Percentiles rank a stretch among this genome's conserved stretches.
Evolutionary conservation across 2,329 filamentous ascomycete genomes (phyloP).

Genomic region (Colletotrichum tofieldiae): DNA sequence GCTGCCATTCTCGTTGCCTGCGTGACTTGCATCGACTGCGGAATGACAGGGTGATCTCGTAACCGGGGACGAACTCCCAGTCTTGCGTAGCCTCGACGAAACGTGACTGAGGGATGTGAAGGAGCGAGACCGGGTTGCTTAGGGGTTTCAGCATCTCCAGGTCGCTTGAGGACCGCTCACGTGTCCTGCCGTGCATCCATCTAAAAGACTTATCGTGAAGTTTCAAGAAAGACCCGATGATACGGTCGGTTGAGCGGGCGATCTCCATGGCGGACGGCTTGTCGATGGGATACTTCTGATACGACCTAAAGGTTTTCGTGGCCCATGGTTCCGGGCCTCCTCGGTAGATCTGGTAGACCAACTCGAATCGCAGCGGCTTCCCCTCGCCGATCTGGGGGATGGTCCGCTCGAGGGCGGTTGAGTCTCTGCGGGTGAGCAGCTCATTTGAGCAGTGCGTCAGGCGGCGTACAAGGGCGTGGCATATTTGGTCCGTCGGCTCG

Average conservation of each 20-base stretch:
- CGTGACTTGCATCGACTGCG: slow-evolving; percentile 58
- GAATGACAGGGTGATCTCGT: slow-evolving; percentile 63
- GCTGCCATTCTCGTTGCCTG: slow-evolving; percentile 55
- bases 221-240: slow-evolving; percentile 66
- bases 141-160: slow-evolving; percentile 59
- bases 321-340: slow-evolving; percentile 58
- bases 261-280: slow-evolving; percentile 62
- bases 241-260: slow-evolving; percentile 64
- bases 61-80: slow-evolving; percentile 66
- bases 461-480: slow-evolving; percentile 64
- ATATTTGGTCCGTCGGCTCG: slow-evolving; percentile 62
- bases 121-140: slow-evolving; percentile 61
- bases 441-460: slow-evolving; percentile 68
- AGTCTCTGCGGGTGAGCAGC: slow-evolving; percentile 68
- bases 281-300: slow-evolving; percentile 64
- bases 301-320: slow-evolving; percentile 64
- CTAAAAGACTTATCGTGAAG: slow-evolving; percentile 66
- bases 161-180: slow-evolving; percentile 55
- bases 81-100: slow-evolving; percentile 62
- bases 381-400: slow-evolving; percentile 48
- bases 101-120: slow-evolving; percentile 62
- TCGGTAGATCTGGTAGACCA: slow-evolving; percentile 63
- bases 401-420: slow-evolving; percentile 59
- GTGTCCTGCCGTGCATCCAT: slow-evolving; percentile 62
- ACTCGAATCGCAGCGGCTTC: slow-evolving; percentile 65